phyloP scores from a whole-genome alignment of 164 flowering plant species.

The Cinnamomum micranthum region DNA sequence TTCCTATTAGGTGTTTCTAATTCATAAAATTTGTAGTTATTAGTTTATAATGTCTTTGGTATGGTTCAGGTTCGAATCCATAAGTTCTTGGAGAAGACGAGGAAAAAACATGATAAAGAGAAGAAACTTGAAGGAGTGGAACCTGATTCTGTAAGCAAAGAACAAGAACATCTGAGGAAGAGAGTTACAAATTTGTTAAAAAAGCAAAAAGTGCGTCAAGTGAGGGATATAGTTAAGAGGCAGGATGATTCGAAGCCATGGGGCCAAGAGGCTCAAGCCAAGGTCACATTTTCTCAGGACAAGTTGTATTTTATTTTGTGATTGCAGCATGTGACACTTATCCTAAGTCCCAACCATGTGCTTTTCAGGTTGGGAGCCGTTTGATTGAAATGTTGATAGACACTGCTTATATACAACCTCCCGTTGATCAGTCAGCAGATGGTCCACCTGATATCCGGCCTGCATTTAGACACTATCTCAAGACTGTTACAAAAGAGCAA shows the following conservation, averaged over 20 bases:
- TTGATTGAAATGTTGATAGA: conserved; percentile 71
- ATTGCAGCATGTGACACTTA: conserved; percentile 5
- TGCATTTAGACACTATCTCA: conserved; percentile 74
- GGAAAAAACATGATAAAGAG: conserved; percentile 32
- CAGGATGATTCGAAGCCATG: conserved; percentile 63
- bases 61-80: conserved; percentile 68
- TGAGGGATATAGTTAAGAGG: conserved; percentile 49
- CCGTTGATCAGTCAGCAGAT: conserved; percentile 61
- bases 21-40: background rate
- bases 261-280: conserved; percentile 60
- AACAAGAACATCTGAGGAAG: conserved; percentile 48
- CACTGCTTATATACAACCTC: conserved; percentile 86
- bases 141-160: conserved; percentile 26
- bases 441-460: conserved; percentile 83
- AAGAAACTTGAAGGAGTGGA: conserved; percentile 20
- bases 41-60: conserved; percentile 7
- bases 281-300: conserved; percentile 37
- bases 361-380: conserved; percentile 80
- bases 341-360: conserved; percentile 1
- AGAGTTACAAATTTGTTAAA: conserved; percentile 64
- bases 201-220: conserved; percentile 56
- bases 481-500: conserved; percentile 33
- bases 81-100: conserved; percentile 66
- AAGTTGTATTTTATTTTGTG: background rate
- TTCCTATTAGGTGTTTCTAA: background rate